Evolutionary conservation across 2,329 filamentous ascomycete genomes (phyloP), one percentile per base, ranked within the genome.

Genomic region (Pseudogymnoascus verrucosus): DNA sequence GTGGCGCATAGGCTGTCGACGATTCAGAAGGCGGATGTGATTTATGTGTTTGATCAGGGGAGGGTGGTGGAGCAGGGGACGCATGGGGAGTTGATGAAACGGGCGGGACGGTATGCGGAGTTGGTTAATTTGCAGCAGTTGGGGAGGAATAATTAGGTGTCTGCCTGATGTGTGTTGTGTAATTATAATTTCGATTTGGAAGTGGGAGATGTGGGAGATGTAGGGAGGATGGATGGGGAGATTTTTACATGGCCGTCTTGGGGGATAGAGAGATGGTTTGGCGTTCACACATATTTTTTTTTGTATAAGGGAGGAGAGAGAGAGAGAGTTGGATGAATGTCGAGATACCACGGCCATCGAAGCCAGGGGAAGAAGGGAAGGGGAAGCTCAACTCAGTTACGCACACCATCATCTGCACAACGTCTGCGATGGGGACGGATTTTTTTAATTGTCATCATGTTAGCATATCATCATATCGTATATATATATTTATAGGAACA

Each of bases 31-130:
- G 93, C 93, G 0, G 93, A 98, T 73, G 79, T 93, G 60, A 98
- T 98, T 70, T 97, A 96, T 68, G 93, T 98, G n/a, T 95, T 98
- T 73, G 93, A 97, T 74, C 87, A 90, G 70, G 95, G 93, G 6
- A 83, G 85, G 65, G 85, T 98, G 47, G 89, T 96, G 1, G 93
- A 98, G 78, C 83, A 84, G 68, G 93, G 93, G 4, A 91, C 86
- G 7, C 93, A 98, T 73, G 71, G 78, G 0, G 89, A 91, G 72
- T 74, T 93, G 70, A 86, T 90, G 82, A 82, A 80, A 68, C 82
- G 80, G 72, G 85, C 86, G 67, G 89, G 89, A 3, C 81, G 89
- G 59, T 95, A 95, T 72, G 86, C 84, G 8, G 90, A 93, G 77
- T 75, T 95, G 67, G 90, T 93, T 59, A 90, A 89, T 68, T 77